These are phyloP conservation scores for Nannizzia gypsea DNA, from an alignment of 2,329 filamentous ascomycete species.

Conservation along the genomic window DNA sequence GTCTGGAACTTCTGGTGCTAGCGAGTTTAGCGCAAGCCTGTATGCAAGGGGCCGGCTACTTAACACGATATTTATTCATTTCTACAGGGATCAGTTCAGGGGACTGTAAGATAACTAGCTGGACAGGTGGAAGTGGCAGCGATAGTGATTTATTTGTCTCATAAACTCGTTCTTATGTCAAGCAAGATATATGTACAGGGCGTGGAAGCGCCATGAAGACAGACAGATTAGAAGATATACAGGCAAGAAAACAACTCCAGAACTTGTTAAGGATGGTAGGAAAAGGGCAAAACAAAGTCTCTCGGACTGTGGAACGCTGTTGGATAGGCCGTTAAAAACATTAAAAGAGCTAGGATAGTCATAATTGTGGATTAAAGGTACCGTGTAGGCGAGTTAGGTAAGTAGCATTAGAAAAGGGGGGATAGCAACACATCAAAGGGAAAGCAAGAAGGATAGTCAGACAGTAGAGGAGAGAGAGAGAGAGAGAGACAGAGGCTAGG, in stretches of 20 bases:
- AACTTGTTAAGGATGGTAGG: neutral
- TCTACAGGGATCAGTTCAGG: neutral
- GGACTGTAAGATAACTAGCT: neutral
- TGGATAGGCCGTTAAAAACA: neutral
- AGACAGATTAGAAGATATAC: neutral
- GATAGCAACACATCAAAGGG: neutral
- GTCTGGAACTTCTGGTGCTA: too few species aligned
- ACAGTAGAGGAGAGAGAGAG: neutral
- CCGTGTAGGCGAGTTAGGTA: neutral
- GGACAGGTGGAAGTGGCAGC: neutral
- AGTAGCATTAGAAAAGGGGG: too few species aligned
- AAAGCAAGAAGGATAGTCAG: neutral
- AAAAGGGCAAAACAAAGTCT: neutral
- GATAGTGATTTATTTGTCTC: neutral
- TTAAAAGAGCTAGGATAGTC: neutral
- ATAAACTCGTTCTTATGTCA: neutral
- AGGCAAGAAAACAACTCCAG: neutral
- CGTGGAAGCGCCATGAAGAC: neutral
- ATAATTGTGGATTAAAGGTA: neutral
- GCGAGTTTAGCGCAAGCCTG: neutral
- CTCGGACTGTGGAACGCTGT: conserved; percentile 2
- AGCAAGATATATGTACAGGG: neutral
- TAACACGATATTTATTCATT: neutral
- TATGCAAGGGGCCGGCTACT: neutral
- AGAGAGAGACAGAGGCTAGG: neutral